Evolutionary conservation across 192 early-diverging fungal genomes (phyloP).

Genomic region (Coemansia sp.): DNA sequence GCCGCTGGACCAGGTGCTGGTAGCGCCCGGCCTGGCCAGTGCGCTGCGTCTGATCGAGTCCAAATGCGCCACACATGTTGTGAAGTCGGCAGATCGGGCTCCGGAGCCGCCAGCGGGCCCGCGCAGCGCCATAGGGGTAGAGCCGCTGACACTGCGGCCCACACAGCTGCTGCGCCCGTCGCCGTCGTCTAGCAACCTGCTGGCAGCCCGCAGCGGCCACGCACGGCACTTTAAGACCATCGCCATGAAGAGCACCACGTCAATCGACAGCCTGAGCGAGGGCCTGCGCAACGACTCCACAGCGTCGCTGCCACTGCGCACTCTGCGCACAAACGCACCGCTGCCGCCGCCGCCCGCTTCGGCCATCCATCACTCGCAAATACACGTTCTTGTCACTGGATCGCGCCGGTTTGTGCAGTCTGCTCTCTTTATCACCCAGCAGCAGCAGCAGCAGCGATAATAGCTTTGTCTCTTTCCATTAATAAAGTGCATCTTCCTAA

Average conservation of each 20-base stretch:
- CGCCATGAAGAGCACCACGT: constrained; percentile 23
- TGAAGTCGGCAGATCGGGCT: background rate
- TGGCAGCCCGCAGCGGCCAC: constrained; percentile 11
- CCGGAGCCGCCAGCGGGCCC: too few relatives aligned
- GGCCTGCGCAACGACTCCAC: constrained; percentile 26
- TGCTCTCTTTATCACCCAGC: constrained; percentile 15
- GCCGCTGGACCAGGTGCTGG: constrained; percentile 24
- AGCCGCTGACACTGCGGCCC: constrained; percentile 8
- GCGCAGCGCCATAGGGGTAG: too few relatives aligned
- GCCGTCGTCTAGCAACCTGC: constrained; percentile 22
- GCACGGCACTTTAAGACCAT: constrained; percentile 21
- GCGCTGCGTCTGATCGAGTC: constrained; percentile 30
- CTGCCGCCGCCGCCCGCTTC: constrained; percentile 13
- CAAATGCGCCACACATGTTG: constrained; percentile 13
- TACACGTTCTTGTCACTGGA: constrained; percentile 41
- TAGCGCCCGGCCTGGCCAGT: constrained; percentile 39
- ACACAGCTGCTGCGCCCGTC: constrained; percentile 20
- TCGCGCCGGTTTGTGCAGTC: constrained; percentile 43
- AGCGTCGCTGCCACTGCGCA: constrained; percentile 26
- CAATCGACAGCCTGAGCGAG: constrained; percentile 32
- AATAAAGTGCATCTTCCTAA: too few relatives aligned
- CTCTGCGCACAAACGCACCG: constrained; percentile 8
- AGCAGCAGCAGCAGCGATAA: too few relatives aligned
- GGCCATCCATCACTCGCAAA: constrained; percentile 5
- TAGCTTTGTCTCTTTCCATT: background rate